Base-by-base conservation (phyloP, 805 yeast genomes). In the Metschnikowia lunata region DNA sequence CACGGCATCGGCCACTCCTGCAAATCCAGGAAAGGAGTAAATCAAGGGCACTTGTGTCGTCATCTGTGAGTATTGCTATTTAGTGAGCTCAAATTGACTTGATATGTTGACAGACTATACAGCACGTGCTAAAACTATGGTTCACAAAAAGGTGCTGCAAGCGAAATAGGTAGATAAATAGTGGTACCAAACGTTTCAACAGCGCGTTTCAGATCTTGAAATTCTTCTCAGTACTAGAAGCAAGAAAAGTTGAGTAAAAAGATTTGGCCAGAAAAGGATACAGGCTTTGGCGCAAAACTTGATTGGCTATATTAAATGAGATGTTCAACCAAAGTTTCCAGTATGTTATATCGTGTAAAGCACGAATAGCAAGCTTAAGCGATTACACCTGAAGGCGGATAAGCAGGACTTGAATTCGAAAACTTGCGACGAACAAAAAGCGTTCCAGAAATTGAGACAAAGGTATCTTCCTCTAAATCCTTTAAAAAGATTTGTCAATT, bases 1-100 rank as follows among this genome's bases (percentile, higher is more conserved):
- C 27, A 91, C 96, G 23, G 98, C 98, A 43, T 86, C 95, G 2
- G 98, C 97, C 29, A 91, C 97, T 13, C 87, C 93, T 27, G 81
- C 73, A 58, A 88, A 83, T 63, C 86, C 95, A 36, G 89, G 93
- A 63, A 93, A 91, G 40, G 97, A 87, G 74, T 88, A 90, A 41
- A 91, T 84, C 49, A 88, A 81, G 14, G 99, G 98, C 23, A 89
- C 96, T 6, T 96, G 86, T 4, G 96, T 87, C 2, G 96, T 88
- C 96, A 88, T 88, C 23, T 29, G 31, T 29, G 31, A 10, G 11
- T 29, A n/a, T n/a, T n/a, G 15, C 27, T 35, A 30, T 8, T 23
- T 7, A n/a, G 29, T 7, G 10, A 11, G 10, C 23, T 7, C n/a
- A 11, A 8, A 27, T 26, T 27, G 8, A 9, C 28, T 18, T 18